A percentile compares a stretch with the other conserved stretches of the same genome.
Conservation (phyloP, 2,329 filamentous ascomycete genomes). For the Exserohilum turcica region DNA sequence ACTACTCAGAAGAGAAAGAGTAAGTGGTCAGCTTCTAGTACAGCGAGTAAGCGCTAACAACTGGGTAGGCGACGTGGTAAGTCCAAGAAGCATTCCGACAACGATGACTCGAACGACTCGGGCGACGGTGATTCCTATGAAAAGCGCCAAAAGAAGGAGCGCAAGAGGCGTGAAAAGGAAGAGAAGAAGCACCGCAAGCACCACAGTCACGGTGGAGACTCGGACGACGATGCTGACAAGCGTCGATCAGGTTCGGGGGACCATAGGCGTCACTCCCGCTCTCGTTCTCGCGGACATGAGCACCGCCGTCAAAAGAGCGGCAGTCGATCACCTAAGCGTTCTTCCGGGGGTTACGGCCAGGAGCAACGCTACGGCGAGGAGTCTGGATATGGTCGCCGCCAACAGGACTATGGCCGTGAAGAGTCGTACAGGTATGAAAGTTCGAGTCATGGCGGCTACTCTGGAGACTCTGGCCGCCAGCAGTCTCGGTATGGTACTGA, state of each 20-base stretch:
- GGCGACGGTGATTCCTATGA: slow-evolving; percentile 38
- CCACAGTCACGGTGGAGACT: slow-evolving; percentile 20
- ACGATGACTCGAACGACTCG: slow-evolving; percentile 37
- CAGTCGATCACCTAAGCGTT: slow-evolving; percentile 29
- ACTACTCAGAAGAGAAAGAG: slow-evolving; percentile 51
- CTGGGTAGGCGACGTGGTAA: slow-evolving; percentile 40
- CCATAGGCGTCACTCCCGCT: slow-evolving; percentile 15
- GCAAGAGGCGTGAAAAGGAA: slow-evolving; percentile 29
- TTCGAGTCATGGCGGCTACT: neutral
- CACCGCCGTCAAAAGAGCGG: slow-evolving; percentile 26
- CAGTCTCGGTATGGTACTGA: slow-evolving; percentile 1
- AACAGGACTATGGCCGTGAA: slow-evolving; percentile 15
- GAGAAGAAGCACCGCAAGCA: slow-evolving; percentile 24
- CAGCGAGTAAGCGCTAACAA: slow-evolving; percentile 15
- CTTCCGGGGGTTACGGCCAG: slow-evolving; percentile 31
- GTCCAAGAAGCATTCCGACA: slow-evolving; percentile 50
- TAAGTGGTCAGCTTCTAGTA: slow-evolving; percentile 22
- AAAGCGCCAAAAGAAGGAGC: slow-evolving; percentile 27
- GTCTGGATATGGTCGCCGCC: slow-evolving; percentile 17
- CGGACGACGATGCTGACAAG: slow-evolving; percentile 26
- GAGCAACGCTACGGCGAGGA: slow-evolving; percentile 32
- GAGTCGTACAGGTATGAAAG: slow-evolving; percentile 8
- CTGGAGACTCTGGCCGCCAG: neutral
- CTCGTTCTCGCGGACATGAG: slow-evolving; percentile 22
- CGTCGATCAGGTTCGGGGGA: slow-evolving; percentile 27